Percentiles rank a stretch among this genome's conserved stretches.
Conservation (phyloP, 257 asterid species). For the Nicotiana obtusifolia region DNA sequence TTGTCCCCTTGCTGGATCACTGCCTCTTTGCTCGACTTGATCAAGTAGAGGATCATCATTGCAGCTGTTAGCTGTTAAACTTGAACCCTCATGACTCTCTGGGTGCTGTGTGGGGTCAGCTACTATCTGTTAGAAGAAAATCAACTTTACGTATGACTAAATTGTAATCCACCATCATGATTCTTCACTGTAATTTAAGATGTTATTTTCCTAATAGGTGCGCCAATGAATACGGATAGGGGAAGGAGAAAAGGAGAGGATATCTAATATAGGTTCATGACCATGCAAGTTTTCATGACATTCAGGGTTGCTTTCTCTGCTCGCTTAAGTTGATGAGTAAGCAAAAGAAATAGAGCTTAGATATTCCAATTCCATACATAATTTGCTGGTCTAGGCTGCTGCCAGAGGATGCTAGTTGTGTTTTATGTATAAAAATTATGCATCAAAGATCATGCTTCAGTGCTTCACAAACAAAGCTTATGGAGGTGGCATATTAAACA, state of each 20-base stretch:
- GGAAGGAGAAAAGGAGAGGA: not conserved
- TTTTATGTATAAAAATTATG: not conserved
- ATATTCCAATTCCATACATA: not conserved
- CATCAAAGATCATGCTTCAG: not conserved
- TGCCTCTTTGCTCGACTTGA: conserved; percentile 4
- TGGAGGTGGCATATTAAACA: not conserved
- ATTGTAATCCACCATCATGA: not conserved
- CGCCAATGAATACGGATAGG: not conserved
- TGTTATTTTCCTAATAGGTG: not conserved
- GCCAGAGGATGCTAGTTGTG: not conserved
- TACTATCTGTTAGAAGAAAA: conserved; percentile 3
- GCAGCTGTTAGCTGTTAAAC: conserved; percentile 25
- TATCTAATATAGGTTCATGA: not conserved
- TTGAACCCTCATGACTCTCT: conserved; percentile 27
- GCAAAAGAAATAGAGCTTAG: not conserved
- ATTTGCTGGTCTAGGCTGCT: not conserved
- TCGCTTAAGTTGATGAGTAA: not conserved
- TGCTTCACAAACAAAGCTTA: not conserved
- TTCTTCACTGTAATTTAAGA: not conserved
- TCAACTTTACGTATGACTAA: not conserved
- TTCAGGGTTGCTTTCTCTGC: not conserved
- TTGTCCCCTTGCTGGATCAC: conserved; percentile 15
- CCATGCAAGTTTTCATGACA: not conserved
- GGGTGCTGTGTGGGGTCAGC: not conserved
- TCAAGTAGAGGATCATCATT: conserved; percentile 7